Evolutionary conservation across 139 green algal species (phyloP).

Genomic region (Closterium sp.): DNA sequence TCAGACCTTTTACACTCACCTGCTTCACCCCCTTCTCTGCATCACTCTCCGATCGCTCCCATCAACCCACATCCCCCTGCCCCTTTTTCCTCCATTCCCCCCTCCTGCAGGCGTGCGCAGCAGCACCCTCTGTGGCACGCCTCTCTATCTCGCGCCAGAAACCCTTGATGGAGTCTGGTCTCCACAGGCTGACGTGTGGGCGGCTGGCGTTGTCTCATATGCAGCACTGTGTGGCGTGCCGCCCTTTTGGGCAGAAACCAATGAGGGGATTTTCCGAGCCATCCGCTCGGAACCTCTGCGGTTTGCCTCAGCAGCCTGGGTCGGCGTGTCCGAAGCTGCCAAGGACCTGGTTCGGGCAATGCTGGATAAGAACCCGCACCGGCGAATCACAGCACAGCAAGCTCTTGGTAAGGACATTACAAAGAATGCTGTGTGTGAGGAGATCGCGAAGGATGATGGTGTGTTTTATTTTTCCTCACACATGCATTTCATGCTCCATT

Average conservation of each 20-base stretch:
- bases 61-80: neutral
- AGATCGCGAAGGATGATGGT: too few relatives aligned
- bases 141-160: neutral
- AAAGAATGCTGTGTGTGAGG: too few relatives aligned
- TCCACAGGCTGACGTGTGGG: constrained; percentile 90
- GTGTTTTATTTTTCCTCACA: too few relatives aligned
- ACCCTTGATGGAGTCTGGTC: neutral
- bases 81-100: neutral
- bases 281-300: neutral
- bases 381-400: neutral
- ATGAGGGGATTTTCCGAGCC: neutral
- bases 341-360: neutral
- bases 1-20: neutral
- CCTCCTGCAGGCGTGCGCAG: neutral
- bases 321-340: neutral
- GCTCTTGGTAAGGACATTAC: neutral
- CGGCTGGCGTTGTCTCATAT: constrained; percentile 92
- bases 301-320: neutral
- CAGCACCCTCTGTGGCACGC: neutral
- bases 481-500: neutral
- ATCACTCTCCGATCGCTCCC: neutral
- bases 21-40: neutral
- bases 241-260: neutral
- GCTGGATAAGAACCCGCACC: neutral
- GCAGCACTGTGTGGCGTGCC: constrained; percentile 50